These are phyloP conservation scores for Fusarium penzigii DNA, from an alignment of 2,329 filamentous ascomycete genomes.

Conservation along the genomic window DNA sequence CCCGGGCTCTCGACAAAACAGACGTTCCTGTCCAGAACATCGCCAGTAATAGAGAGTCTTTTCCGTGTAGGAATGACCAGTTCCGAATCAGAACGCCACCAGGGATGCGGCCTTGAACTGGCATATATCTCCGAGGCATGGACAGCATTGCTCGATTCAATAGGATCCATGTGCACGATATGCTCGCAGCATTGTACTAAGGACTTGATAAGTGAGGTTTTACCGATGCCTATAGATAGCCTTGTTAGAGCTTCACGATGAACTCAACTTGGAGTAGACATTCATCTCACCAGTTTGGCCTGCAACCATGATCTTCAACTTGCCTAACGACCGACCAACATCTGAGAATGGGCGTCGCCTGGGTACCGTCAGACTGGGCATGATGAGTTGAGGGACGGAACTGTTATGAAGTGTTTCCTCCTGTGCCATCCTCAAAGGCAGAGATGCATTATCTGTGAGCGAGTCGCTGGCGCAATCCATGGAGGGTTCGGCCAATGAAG, in stretches of 20 bases:
- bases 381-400: conserved; percentile 78
- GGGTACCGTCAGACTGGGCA: conserved; percentile 94
- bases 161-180: conserved; percentile 87
- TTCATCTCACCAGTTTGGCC: conserved; percentile 66
- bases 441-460: conserved; percentile 16
- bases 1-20: conserved; percentile 89
- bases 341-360: conserved; percentile 86
- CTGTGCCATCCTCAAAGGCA: conserved; percentile 16
- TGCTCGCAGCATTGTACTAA: conserved; percentile 86
- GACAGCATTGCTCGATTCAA: conserved; percentile 37
- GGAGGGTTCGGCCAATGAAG: conserved; percentile 50
- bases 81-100: conserved; percentile 85
- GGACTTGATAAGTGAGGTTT: conserved; percentile 85
- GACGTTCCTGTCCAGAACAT: conserved; percentile 84
- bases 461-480: conserved; percentile 31
- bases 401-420: conserved; percentile 20
- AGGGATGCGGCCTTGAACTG: conserved; percentile 80
- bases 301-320: conserved; percentile 85
- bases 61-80: conserved; percentile 58
- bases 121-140: conserved; percentile 69
- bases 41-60: conserved; percentile 66
- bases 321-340: conserved; percentile 79
- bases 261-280: neutral
- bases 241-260: conserved; percentile 2
- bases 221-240: conserved; percentile 68